Conservation (phyloP, 2,329 filamentous ascomycete species). For the Tolypocladium paradoxum region DNA sequence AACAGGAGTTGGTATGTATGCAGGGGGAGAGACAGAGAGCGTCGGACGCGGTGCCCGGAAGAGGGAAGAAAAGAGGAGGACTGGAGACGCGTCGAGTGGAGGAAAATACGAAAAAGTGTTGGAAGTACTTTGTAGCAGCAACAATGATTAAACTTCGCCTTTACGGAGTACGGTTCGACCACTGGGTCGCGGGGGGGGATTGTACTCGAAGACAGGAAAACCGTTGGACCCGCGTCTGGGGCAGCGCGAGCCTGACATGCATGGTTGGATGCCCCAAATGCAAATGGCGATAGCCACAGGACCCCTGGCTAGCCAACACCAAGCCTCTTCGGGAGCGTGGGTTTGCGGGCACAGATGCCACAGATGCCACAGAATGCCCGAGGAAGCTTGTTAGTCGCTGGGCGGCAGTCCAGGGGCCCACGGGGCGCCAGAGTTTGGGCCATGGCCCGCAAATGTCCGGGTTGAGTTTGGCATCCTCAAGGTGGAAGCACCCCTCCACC, state of each 20-base stretch:
- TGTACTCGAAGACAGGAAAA: neutral
- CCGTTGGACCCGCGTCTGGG: neutral
- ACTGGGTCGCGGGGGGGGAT: neutral
- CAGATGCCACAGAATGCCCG: neutral
- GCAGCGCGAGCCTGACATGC: neutral
- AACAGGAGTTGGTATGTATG: neutral
- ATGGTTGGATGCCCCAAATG: neutral
- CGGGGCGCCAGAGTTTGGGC: neutral
- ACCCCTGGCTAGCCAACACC: conserved; percentile 1
- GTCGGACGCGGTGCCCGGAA: neutral
- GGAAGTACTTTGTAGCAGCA: neutral
- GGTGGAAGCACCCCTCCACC: too few species aligned
- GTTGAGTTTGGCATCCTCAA: neutral
- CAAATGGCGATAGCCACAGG: neutral
- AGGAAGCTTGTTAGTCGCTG: neutral
- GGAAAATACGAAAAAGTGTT: neutral
- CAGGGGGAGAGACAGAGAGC: neutral
- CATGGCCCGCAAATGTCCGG: neutral
- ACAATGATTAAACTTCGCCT: neutral
- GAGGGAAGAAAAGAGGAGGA: too few species aligned
- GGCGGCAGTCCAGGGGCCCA: neutral
- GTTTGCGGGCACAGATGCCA: neutral
- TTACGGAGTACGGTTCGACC: neutral
- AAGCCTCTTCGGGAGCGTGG: neutral
- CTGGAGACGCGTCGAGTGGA: neutral